Conservation (phyloP, 768 basidiomycete species). For the Psilocybe sp. region DNA sequence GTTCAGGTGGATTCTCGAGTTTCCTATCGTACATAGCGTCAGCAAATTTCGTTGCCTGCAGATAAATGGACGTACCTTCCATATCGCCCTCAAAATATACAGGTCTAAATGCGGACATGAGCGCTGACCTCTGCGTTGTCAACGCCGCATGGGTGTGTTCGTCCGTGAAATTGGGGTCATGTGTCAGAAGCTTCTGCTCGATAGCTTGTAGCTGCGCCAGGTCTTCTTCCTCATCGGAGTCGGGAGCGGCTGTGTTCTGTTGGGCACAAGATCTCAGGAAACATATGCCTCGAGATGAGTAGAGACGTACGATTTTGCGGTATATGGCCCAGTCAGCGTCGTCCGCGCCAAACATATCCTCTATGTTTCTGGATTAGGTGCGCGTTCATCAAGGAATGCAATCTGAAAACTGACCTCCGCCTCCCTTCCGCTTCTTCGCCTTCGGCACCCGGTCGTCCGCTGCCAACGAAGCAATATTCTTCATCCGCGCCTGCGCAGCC, state of each 20-base stretch:
- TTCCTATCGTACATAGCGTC: constrained; percentile 32
- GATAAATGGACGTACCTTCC: constrained; percentile 38
- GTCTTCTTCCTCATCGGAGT: constrained; percentile 93
- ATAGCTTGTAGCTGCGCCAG: constrained; percentile 64
- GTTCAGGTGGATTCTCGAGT: constrained; percentile 82
- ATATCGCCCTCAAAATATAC: constrained; percentile 74
- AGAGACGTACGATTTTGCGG: constrained; percentile 79
- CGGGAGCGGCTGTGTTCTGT: constrained; percentile 66
- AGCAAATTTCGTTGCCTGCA: background rate
- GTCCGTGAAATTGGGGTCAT: constrained; percentile 83
- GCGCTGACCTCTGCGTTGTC: constrained; percentile 73
- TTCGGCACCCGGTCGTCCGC: constrained; percentile 80
- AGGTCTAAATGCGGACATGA: constrained; percentile 84
- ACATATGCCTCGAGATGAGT: background rate
- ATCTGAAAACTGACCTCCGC: constrained; percentile 53
- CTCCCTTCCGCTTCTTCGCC: constrained; percentile 76
- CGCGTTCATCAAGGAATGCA: background rate
- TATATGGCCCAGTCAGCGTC: constrained; percentile 98
- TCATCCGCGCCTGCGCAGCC: constrained; percentile 94
- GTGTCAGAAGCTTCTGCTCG: constrained; percentile 75
- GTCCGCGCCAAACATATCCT: constrained; percentile 91
- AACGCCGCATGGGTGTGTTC: constrained; percentile 82
- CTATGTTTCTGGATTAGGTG: constrained; percentile 31
- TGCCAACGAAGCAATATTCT: constrained; percentile 89
- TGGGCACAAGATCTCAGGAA: background rate